Conservation (phyloP, 2,329 filamentous ascomycete species). For the Teratosphaeria pseudoeucalypti region DNA sequence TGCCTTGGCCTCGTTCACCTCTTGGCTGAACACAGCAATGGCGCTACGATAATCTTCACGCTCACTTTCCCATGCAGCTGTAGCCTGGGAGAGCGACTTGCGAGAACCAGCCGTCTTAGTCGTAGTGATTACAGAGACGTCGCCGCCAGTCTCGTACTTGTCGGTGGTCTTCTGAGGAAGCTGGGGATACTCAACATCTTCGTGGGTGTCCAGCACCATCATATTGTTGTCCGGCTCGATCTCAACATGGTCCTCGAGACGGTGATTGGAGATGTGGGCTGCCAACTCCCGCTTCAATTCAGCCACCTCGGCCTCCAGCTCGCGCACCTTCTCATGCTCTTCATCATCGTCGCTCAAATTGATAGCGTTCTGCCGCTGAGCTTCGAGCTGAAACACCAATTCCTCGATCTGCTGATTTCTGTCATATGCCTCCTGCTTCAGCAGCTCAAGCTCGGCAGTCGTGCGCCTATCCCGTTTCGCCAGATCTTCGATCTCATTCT, state of each 20-base stretch:
- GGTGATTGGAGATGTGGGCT: constrained; percentile 14
- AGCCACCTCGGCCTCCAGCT: constrained; percentile 20
- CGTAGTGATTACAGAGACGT: constrained; percentile 1
- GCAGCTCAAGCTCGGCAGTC: constrained; percentile 23
- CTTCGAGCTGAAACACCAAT: constrained; percentile 27
- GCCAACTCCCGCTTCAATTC: constrained; percentile 22
- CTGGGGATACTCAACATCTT: constrained; percentile 17
- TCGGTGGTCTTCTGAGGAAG: constrained; percentile 6
- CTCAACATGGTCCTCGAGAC: constrained; percentile 11
- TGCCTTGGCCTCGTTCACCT: constrained; percentile 31
- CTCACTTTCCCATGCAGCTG: constrained; percentile 16
- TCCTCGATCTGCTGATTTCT: constrained; percentile 23
- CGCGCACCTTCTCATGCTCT: constrained; percentile 23
- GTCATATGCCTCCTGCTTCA: constrained; percentile 27
- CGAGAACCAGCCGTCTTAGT: constrained; percentile 2
- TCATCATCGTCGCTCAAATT: constrained; percentile 27
- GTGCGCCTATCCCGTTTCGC: constrained; percentile 16
- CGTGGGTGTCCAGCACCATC: constrained; percentile 22
- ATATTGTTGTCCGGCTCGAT: constrained; percentile 18
- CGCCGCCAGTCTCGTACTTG: neutral
- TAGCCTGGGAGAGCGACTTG: constrained; percentile 3
- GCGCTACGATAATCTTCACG: constrained; percentile 29
- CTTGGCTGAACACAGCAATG: constrained; percentile 27
- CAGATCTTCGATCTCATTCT: constrained; percentile 29
- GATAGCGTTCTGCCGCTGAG: constrained; percentile 29